Evolutionary conservation across 2,329 filamentous ascomycete genomes (phyloP), one percentile per base, ranked within the genome.

Genomic region (Fusarium cicatricum): DNA sequence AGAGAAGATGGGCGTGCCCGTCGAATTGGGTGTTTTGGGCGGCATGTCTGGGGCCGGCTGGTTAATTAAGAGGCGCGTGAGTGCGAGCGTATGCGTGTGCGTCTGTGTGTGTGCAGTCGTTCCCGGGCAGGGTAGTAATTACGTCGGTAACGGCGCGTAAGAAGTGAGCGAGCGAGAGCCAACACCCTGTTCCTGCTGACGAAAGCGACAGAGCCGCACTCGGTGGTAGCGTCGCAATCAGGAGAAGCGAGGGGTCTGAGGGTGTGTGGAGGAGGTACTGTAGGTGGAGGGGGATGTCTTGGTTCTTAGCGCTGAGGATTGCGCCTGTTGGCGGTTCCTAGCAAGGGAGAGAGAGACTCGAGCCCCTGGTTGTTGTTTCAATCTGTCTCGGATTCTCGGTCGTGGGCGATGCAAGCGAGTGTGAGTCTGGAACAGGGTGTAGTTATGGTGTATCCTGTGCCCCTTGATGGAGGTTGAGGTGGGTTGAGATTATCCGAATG

Each of bases 71-170:
- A 48, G 28, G 40, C 7, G 33, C 33, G 31, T 26, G 32, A 36
- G 31, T 12, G 23, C 21, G 83, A 80, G 51, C 87, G 85, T 55
- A 11, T 21, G 44, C 38, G n/a, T n/a, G n/a, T n/a, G n/a, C 28
- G 23, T 16, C 21, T 15, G 28, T 26, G 26, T 26, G 26, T 40
- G 26, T 43, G 19, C 17, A 7, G 36, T 34, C 29, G 17, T 23
- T 21, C 21, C 9, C 42, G 26, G 49, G 36, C 34, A 33, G 43
- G 23, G 21, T 23, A 29, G n/a, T n/a, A n/a, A n/a, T n/a, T n/a
- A n/a, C n/a, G n/a, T 17, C 28, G 33, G 33, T 7, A 58, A 36
- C 49, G 44, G 55, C 54, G 44, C 48, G 36, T 49, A 41, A 48
- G 52, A 54, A 34, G 32, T 14, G 21, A 32, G 23, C 32, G 33